A percentile compares a stretch with the other conserved stretches of the same genome.
phyloP scores from a whole-genome alignment of 768 basidiomycete species.

The Gymnopilus junonius region DNA sequence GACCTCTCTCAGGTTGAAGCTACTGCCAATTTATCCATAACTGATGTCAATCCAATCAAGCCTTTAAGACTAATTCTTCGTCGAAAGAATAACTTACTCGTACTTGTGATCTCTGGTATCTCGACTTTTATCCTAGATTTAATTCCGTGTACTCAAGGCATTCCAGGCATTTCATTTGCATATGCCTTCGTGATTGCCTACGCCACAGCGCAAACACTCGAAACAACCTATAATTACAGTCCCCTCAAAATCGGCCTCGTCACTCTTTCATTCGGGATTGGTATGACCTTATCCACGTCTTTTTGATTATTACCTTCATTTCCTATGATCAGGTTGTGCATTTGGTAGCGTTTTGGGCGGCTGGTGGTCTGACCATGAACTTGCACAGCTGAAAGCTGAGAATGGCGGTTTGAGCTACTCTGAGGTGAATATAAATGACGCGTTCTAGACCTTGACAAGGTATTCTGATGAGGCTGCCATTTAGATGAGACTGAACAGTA shows the following conservation, averaged over 20 bases:
- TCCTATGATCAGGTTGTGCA: constrained; percentile 36
- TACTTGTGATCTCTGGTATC: constrained; percentile 68
- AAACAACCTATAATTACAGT: constrained; percentile 62
- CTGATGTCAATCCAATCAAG: constrained; percentile 74
- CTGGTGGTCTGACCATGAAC: constrained; percentile 45
- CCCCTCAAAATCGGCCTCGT: constrained; percentile 77
- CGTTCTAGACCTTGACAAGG: neutral
- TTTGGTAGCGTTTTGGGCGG: constrained; percentile 48
- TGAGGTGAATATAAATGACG: constrained; percentile 52
- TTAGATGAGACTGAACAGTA: constrained; percentile 76
- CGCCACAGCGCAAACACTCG: constrained; percentile 74
- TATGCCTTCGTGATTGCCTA: constrained; percentile 74
- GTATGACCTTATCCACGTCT: constrained; percentile 31
- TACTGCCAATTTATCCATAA: constrained; percentile 57
- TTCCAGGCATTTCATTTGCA: constrained; percentile 73
- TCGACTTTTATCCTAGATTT: no score
- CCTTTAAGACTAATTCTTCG: constrained; percentile 63
- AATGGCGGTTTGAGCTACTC: constrained; percentile 53
- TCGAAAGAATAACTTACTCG: constrained; percentile 67
- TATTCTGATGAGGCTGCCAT: no score
- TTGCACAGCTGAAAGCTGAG: constrained; percentile 38
- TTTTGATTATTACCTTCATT: neutral
- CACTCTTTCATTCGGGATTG: constrained; percentile 73
- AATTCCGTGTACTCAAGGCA: no score
- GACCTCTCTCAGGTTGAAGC: constrained; percentile 17